Percentiles rank a stretch among this genome's conserved stretches.
These are phyloP conservation scores for Podospora pseudopauciseta DNA, from an alignment of 495 filamentous ascomycete species.

Conservation along the genomic window DNA sequence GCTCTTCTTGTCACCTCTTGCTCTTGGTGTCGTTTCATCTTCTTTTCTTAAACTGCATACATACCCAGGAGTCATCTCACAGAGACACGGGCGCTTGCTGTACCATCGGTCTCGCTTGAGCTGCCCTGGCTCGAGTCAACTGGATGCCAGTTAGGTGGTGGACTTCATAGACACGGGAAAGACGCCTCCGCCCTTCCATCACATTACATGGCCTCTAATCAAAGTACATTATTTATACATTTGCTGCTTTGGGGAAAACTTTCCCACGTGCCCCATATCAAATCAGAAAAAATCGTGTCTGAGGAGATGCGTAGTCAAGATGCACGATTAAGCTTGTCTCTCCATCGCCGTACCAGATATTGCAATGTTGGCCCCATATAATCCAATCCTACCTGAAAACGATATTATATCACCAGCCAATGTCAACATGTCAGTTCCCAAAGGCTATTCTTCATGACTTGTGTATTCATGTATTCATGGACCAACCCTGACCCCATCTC, in stretches of 20 bases:
- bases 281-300: no score
- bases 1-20: neutral
- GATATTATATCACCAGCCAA: no score
- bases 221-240: neutral
- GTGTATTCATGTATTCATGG: no score
- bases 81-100: neutral
- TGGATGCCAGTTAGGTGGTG: neutral
- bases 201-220: neutral
- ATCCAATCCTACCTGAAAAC: no score
- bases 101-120: neutral
- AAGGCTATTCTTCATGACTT: no score
- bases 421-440: no score
- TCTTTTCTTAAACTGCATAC: neutral
- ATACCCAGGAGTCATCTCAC: neutral
- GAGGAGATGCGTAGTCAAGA: no score
- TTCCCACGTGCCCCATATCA: no score
- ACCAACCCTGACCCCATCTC: neutral
- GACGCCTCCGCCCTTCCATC: neutral
- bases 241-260: neutral
- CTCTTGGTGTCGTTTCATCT: neutral
- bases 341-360: no score
- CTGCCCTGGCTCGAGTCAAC: neutral
- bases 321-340: no score
- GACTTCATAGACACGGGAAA: neutral
- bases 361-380: no score